Evolutionary conservation across 2,329 filamentous ascomycete species (phyloP).

Genomic region (Colletotrichum cuscutae): DNA sequence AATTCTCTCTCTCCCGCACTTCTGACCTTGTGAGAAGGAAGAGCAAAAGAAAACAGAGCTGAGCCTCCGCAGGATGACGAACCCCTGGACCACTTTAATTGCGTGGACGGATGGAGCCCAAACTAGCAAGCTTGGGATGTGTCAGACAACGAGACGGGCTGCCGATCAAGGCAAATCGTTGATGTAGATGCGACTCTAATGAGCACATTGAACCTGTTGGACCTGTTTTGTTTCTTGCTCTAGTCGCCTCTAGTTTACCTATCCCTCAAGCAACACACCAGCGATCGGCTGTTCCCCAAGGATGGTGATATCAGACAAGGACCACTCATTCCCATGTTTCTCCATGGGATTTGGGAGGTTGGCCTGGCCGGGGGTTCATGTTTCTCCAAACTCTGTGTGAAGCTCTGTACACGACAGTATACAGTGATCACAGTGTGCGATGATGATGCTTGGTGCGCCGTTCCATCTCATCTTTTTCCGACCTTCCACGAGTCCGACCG

Average conservation of each 20-base stretch:
- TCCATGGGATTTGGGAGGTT: neutral
- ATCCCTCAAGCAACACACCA: conserved; percentile 16
- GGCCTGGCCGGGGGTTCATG: neutral
- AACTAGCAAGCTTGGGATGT: conserved; percentile 27
- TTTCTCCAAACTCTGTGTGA: neutral
- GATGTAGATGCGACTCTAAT: conserved; percentile 1
- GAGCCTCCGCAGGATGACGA: conserved; percentile 34
- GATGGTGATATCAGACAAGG: neutral
- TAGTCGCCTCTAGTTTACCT: neutral
- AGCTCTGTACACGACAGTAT: neutral
- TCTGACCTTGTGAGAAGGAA: neutral
- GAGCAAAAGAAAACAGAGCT: conserved; percentile 12
- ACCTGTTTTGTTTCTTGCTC: neutral
- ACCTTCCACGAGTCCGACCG: conserved; percentile 14
- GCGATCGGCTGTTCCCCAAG: conserved; percentile 9
- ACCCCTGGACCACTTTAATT: conserved; percentile 27
- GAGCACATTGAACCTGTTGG: neutral
- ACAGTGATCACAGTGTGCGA: conserved; percentile 14
- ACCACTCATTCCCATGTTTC: neutral
- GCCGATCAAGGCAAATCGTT: conserved; percentile 28
- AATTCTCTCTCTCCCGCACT: neutral
- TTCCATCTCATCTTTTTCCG: conserved; percentile 2
- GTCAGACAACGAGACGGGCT: conserved; percentile 12
- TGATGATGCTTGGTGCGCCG: neutral
- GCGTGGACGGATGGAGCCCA: conserved; percentile 26